Conservation (phyloP, 257 asterid species). For the Perilla frutescens region DNA sequence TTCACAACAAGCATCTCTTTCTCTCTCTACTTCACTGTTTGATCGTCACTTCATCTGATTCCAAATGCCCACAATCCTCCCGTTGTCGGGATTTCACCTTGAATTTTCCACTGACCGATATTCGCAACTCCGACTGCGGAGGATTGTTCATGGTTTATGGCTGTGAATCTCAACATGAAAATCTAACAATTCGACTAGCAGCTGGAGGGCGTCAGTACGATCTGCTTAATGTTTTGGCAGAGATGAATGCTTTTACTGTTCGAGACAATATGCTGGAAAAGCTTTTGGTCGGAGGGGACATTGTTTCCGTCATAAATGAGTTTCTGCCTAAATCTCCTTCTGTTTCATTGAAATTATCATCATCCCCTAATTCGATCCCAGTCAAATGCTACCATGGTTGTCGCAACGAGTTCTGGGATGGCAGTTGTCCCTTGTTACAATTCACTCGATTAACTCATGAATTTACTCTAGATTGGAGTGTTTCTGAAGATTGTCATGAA, state of each 20-base stretch:
- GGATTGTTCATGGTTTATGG: background rate
- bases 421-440: too few species aligned
- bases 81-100: background rate
- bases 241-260: background rate
- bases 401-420: too few species aligned
- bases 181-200: background rate
- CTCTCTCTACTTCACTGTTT: constrained; percentile 2
- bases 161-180: background rate
- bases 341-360: too few species aligned
- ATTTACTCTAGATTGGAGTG: background rate
- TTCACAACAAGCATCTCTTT: background rate
- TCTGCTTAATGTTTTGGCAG: background rate
- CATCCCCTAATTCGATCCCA: too few species aligned
- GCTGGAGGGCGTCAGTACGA: background rate
- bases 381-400: too few species aligned
- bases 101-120: background rate
- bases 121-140: background rate
- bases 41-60: background rate
- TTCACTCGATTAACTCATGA: too few species aligned
- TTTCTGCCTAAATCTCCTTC: too few species aligned
- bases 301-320: too few species aligned
- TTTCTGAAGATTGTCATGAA: background rate
- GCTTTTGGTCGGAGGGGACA: too few species aligned
- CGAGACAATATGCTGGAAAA: too few species aligned
- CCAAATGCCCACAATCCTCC: background rate